Conservation (phyloP, 2,329 filamentous ascomycete species). For the Claviceps digitariae region DNA sequence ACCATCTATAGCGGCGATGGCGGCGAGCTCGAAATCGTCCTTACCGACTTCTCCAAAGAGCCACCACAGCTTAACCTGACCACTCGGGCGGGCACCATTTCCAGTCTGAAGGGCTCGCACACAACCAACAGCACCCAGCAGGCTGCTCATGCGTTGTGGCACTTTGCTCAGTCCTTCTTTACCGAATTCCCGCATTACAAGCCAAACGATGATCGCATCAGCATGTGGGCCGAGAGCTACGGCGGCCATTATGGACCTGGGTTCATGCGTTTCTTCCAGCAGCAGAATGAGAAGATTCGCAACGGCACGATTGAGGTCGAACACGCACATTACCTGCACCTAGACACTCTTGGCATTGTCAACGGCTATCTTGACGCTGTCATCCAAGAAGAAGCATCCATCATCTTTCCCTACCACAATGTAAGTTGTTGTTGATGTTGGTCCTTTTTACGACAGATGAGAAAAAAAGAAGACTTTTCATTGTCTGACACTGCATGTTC, state of each 20-base stretch:
- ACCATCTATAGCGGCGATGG: constrained; percentile 37
- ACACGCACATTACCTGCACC: constrained; percentile 33
- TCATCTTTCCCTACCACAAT: constrained; percentile 46
- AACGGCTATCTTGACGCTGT: constrained; percentile 56
- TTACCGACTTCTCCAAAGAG: constrained; percentile 23
- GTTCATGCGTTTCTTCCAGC: constrained; percentile 43
- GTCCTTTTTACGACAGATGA: background rate
- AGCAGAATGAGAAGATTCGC: constrained; percentile 43
- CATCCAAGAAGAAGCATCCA: constrained; percentile 43
- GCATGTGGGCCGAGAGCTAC: constrained; percentile 56
- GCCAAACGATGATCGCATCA: constrained; percentile 39
- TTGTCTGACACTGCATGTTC: background rate
- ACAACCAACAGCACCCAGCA: constrained; percentile 37
- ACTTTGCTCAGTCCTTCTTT: constrained; percentile 51
- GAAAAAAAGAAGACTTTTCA: background rate
- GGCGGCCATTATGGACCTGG: constrained; percentile 56
- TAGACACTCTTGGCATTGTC: constrained; percentile 53
- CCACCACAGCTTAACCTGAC: constrained; percentile 25
- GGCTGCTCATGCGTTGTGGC: constrained; percentile 46
- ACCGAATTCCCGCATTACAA: constrained; percentile 44
- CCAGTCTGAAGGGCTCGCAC: constrained; percentile 16
- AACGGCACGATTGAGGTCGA: constrained; percentile 21
- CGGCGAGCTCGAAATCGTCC: constrained; percentile 29
- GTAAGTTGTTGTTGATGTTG: constrained; percentile 18
- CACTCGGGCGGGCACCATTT: constrained; percentile 19